Evolutionary conservation across 371 early-diverging fungal species (phyloP).

Genomic region (Vavraia culicis): DNA sequence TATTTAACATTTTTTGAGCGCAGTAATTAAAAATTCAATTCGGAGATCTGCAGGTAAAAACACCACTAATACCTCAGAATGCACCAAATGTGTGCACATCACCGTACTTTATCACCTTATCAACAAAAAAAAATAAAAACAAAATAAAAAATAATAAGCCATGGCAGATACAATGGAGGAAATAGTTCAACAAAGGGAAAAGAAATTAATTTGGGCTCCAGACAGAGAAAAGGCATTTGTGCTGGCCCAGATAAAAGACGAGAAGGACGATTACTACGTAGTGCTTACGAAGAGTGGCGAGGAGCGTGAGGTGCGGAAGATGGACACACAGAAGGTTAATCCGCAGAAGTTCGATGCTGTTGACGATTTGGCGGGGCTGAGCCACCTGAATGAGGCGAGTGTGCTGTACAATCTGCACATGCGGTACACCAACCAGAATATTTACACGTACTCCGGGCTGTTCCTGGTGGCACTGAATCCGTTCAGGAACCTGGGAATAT

Average conservation of each 20-base stretch:
- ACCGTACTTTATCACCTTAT: too few relatives aligned
- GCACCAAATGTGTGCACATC: too few relatives aligned
- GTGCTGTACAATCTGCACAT: constrained; percentile 76
- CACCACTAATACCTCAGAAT: too few relatives aligned
- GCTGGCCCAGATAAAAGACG: constrained; percentile 35
- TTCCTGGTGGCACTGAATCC: constrained; percentile 96
- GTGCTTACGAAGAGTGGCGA: constrained; percentile 52
- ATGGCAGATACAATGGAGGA: too few relatives aligned
- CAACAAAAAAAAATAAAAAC: too few relatives aligned
- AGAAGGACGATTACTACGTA: constrained; percentile 51
- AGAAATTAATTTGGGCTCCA: constrained; percentile 34
- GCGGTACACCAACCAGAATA: constrained; percentile 64
- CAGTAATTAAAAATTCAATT: too few relatives aligned
- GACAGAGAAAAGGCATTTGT: not conserved
- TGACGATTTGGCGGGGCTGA: constrained; percentile 89
- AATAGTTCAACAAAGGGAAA: constrained; percentile 2
- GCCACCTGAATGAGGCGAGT: constrained; percentile 85
- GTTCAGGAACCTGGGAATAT: constrained; percentile 72
- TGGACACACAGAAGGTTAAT: constrained; percentile 75
- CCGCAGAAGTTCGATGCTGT: constrained; percentile 91
- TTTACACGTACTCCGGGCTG: constrained; percentile 96
- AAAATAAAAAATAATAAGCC: too few relatives aligned
- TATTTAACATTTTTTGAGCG: too few relatives aligned
- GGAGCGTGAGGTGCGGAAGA: constrained; percentile 49
- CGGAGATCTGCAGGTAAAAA: too few relatives aligned